Base-by-base conservation (phyloP, 768 basidiomycete genomes). In the Lactarius evosmus region DNA sequence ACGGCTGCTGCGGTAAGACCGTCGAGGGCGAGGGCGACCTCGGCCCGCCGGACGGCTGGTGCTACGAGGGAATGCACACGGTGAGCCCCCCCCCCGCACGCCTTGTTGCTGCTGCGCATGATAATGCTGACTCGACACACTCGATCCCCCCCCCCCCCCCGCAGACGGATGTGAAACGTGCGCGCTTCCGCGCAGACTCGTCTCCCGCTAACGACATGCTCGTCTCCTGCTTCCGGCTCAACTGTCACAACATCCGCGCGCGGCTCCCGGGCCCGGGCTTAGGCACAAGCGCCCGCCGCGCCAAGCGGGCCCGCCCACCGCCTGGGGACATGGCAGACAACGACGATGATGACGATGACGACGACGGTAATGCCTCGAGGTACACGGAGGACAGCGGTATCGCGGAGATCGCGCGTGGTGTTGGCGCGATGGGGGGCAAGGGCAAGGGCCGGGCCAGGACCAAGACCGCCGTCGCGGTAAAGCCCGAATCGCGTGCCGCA, bases 1-100 rank as follows among this genome's bases (percentile, higher is more conserved):
- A 84, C 82, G 83, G 82, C 3, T 93, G 91, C 75, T 93, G 90
- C 72, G 87, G 83, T 8, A 78, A 81, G 70, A 86, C 82, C 0
- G 86, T 85, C 7, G 85, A 89, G 29, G 90, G 90, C 0, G 85
- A 87, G 66, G 90, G 91, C 1, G 87, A 89, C 66, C 87, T 87
- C 76, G 90, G 90, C 0, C 90, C 91, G 1, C 91, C 90, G 1
- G 88, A 91, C 71, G 91, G 90, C 1, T 93, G 89, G 89, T 93
- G 90, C 70, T 92, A 91, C 69, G 89, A 92, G 72, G 90, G 90
- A 4, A 83, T 80, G 72, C 90, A 93, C 72, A 91, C 90, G 8
- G 86, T 86, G 56, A 65, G 84, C 80, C 49, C 17, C 17, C 8
- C 55, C 16, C 38, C 41, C n/a, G n/a, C n/a, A n/a, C n/a, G n/a